Percentiles rank a stretch among this genome's conserved stretches.
These are phyloP conservation scores for Pythium aristosporum DNA, from an alignment of 352 stramenopile genomes.

Conservation along the genomic window DNA sequence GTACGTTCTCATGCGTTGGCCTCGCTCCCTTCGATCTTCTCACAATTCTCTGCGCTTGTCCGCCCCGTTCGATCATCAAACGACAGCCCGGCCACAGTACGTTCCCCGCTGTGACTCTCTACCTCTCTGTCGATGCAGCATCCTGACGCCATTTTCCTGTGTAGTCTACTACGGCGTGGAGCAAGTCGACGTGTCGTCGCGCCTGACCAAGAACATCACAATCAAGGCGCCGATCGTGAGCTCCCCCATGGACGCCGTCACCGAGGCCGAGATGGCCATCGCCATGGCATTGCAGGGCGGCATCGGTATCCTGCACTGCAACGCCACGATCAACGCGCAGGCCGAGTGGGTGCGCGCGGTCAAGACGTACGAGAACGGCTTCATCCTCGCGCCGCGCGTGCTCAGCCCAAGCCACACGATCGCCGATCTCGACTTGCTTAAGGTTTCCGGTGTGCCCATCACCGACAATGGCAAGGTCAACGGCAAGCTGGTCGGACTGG, in stretches of 20 bases:
- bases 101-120: slow-evolving; percentile 9
- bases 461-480: slow-evolving; percentile 95
- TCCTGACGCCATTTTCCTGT: not conserved
- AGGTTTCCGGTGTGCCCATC: slow-evolving; percentile 97
- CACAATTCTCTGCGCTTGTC: not conserved
- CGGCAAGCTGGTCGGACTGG: slow-evolving; percentile 95
- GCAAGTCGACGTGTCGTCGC: slow-evolving; percentile 91
- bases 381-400: slow-evolving; percentile 98
- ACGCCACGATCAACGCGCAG: slow-evolving; percentile 95
- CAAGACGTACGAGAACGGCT: slow-evolving; percentile 99
- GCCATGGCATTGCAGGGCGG: slow-evolving; percentile 97
- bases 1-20: slow-evolving; percentile 26
- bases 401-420: slow-evolving; percentile 92
- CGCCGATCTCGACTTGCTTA: slow-evolving; percentile 92
- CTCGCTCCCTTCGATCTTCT: not conserved
- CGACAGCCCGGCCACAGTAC: slow-evolving; percentile 65
- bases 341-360: slow-evolving; percentile 88
- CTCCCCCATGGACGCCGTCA: slow-evolving; percentile 99
- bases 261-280: slow-evolving; percentile 98
- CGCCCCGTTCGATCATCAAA: not conserved
- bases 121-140: not conserved
- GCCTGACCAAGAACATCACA: slow-evolving; percentile 90
- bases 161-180: slow-evolving; percentile 92
- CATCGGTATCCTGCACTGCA: slow-evolving; percentile 99
- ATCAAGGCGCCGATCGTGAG: slow-evolving; percentile 94